Evolutionary conservation across 805 yeast genomes (phyloP).

Genomic region (Ogataea methylovora): DNA sequence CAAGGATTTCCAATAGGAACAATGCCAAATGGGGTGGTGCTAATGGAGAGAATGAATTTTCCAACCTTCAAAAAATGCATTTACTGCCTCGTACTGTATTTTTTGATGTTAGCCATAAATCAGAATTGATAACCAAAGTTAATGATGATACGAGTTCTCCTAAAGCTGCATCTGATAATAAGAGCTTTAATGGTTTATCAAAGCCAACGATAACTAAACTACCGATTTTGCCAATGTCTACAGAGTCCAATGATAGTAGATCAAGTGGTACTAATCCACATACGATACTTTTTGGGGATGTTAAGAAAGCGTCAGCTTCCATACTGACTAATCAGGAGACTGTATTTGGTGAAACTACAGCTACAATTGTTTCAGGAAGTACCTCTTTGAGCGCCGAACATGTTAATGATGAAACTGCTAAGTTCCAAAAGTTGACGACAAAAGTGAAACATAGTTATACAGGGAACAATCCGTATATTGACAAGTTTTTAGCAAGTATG

Average conservation of each 20-base stretch:
- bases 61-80: conserved; percentile 24
- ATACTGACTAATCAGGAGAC: conserved; percentile 12
- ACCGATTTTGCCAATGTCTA: not conserved
- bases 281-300: conserved; percentile 12
- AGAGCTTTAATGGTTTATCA: not conserved
- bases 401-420: conserved; percentile 19
- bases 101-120: conserved; percentile 31
- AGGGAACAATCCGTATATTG: conserved; percentile 60
- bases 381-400: conserved; percentile 5
- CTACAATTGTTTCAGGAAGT: not conserved
- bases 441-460: conserved; percentile 45
- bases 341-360: conserved; percentile 16
- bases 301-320: conserved; percentile 14
- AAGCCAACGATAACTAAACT: not conserved
- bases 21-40: conserved; percentile 1
- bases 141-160: not conserved
- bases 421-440: conserved; percentile 17
- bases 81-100: conserved; percentile 45
- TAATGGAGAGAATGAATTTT: conserved; percentile 7
- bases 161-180: not conserved
- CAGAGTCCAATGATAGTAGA: not conserved
- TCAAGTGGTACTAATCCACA: conserved; percentile 4
- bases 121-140: conserved; percentile 9
- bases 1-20: conserved; percentile 32
- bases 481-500: conserved; percentile 45